A percentile compares a stretch with the other conserved stretches of the same genome.
Evolutionary conservation across 345 rosid species (phyloP).

Genomic region (Mangifera indica): DNA sequence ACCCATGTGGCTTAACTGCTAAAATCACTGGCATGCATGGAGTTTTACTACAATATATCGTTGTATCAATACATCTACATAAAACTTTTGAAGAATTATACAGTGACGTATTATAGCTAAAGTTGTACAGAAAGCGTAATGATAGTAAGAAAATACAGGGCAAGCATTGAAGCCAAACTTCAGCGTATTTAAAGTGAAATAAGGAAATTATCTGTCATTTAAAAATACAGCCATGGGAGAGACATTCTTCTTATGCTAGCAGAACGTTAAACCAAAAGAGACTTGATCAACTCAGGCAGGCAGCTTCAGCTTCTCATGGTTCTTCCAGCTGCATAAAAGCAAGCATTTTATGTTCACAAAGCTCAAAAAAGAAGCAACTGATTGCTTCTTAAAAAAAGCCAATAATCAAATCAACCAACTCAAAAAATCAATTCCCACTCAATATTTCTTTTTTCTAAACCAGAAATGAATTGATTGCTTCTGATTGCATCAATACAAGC

Average conservation of each 20-base stretch:
- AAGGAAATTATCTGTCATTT: background rate
- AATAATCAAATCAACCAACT: too few relatives aligned
- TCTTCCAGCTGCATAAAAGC: background rate
- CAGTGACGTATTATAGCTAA: too few relatives aligned
- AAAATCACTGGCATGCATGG: too few relatives aligned
- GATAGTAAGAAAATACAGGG: too few relatives aligned
- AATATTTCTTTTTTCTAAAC: background rate
- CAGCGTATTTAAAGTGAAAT: background rate
- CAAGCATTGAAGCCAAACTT: background rate
- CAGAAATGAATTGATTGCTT: background rate
- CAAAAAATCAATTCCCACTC: background rate
- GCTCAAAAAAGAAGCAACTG: background rate
- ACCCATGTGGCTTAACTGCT: too few relatives aligned
- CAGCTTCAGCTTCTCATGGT: background rate
- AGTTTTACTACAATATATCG: too few relatives aligned
- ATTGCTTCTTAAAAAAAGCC: background rate
- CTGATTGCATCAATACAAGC: background rate
- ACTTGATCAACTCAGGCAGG: background rate
- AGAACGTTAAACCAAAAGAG: too few relatives aligned
- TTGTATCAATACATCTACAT: too few relatives aligned
- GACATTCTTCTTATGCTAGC: too few relatives aligned
- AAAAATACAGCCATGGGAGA: too few relatives aligned
- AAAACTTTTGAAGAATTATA: too few relatives aligned
- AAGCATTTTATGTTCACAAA: background rate
- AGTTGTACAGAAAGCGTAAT: too few relatives aligned